phyloP scores from a whole-genome alignment of 495 filamentous ascomycete species.

The Pyrenula massariospora region DNA sequence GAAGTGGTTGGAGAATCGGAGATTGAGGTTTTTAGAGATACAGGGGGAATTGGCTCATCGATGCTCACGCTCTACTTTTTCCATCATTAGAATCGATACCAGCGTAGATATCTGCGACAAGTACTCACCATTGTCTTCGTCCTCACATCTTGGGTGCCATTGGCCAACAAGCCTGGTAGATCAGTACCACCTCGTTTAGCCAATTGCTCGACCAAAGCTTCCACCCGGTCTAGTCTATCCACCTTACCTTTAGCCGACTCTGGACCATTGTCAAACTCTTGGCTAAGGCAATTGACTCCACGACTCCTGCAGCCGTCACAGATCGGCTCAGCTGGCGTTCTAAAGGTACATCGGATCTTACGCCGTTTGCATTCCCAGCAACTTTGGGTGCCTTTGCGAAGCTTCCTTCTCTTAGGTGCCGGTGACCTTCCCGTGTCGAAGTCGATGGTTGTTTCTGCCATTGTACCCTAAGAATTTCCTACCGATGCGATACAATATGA shows the following conservation, averaged over 20 bases:
- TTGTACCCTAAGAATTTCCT: too few species aligned
- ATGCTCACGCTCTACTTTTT: too few species aligned
- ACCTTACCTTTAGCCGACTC: conserved; percentile 6
- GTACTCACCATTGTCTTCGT: not conserved
- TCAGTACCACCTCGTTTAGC: conserved; percentile 2
- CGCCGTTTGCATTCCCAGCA: conserved; percentile 30
- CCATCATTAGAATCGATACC: not conserved
- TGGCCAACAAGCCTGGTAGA: not conserved
- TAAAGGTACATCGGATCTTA: conserved; percentile 24
- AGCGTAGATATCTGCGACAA: not conserved
- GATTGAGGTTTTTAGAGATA: not conserved
- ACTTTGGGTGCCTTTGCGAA: conserved; percentile 26
- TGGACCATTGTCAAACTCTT: conserved; percentile 17
- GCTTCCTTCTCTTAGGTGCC: conserved; percentile 16
- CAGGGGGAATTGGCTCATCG: too few species aligned
- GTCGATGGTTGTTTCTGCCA: too few species aligned
- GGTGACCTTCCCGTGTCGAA: not conserved
- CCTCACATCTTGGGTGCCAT: not conserved
- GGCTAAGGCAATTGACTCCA: conserved; percentile 22
- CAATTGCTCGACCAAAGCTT: conserved; percentile 17
- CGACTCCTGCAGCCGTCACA: conserved; percentile 32
- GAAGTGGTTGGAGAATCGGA: not conserved
- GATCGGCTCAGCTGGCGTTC: conserved; percentile 11
- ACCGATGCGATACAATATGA: not conserved
- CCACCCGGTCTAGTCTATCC: conserved; percentile 16